Conservation (phyloP, 164 flowering plant species). For the Sedum album region DNA sequence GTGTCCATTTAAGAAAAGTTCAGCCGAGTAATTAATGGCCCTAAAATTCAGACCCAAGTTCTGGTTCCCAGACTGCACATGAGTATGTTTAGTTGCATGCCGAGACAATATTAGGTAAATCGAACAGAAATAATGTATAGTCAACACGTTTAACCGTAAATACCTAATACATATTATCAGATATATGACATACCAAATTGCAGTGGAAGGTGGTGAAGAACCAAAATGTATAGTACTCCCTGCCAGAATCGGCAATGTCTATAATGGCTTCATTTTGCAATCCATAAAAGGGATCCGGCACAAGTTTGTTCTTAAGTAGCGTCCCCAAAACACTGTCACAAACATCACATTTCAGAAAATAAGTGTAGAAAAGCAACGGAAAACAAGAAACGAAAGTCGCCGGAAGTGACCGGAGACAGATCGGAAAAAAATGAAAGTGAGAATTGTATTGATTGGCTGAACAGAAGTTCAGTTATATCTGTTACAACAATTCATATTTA, state of each 20-base stretch:
- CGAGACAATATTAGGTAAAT: neutral
- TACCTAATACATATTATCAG: no score
- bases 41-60: conserved; percentile 83
- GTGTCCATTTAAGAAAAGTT: conserved; percentile 89
- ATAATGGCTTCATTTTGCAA: conserved; percentile 70
- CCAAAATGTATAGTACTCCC: conserved; percentile 95
- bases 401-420: no score
- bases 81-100: conserved; percentile 9
- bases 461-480: no score
- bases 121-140: neutral
- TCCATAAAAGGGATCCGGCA: conserved; percentile 96
- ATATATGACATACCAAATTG: conserved; percentile 43
- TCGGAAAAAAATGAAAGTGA: no score
- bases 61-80: conserved; percentile 54
- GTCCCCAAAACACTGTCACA: conserved; percentile 77
- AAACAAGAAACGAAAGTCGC: no score
- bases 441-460: no score
- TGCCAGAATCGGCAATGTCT: conserved; percentile 91
- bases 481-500: no score
- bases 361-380: no score
- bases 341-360: neutral
- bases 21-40: conserved; percentile 88
- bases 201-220: conserved; percentile 75
- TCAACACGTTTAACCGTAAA: neutral
- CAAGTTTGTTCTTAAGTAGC: conserved; percentile 64